Evolutionary conservation across 1,284 basidiomycete species (phyloP).

Genomic region (Marasmius tenuissimus): DNA sequence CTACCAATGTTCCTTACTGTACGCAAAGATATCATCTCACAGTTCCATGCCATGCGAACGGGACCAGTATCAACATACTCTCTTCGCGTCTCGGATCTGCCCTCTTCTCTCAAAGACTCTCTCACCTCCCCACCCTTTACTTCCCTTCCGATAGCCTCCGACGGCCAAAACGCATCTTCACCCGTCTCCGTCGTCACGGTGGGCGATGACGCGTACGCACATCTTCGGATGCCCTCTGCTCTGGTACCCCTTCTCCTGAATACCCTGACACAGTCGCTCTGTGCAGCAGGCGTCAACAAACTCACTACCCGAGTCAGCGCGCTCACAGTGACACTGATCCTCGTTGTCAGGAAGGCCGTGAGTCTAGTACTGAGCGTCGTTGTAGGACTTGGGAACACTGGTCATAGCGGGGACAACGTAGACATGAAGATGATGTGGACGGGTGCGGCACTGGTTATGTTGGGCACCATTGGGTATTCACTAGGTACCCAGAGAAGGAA

Average conservation of each 20-base stretch:
- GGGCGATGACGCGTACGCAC: constrained; percentile 15
- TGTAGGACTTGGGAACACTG: constrained; percentile 17
- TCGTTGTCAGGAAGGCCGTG: constrained; percentile 88
- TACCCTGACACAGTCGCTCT: constrained; percentile 84
- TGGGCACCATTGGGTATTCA: constrained; percentile 75
- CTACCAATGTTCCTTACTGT: constrained; percentile 72
- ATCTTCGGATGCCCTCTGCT: constrained; percentile 55
- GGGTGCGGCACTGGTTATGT: constrained; percentile 67
- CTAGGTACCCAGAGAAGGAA: constrained; percentile 32
- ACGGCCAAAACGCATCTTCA: not conserved
- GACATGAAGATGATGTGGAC: constrained; percentile 54
- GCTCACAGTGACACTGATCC: constrained; percentile 84
- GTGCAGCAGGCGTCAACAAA: constrained; percentile 88
- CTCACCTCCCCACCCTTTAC: constrained; percentile 37
- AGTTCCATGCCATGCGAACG: constrained; percentile 44
- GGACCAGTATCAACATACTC: constrained; percentile 36
- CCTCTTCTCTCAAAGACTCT: constrained; percentile 19
- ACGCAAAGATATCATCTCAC: constrained; percentile 48
- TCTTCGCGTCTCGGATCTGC: constrained; percentile 17
- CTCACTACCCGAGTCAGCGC: constrained; percentile 79
- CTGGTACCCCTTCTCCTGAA: constrained; percentile 74
- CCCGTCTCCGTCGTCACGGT: constrained; percentile 9
- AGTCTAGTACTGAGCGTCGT: constrained; percentile 77
- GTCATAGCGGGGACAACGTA: constrained; percentile 29
- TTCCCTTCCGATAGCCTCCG: constrained; percentile 24